Evolutionary conservation across 129 eudicot genomes (phyloP), one percentile per base, ranked within the genome.

Genomic region (Arctium lappa): DNA sequence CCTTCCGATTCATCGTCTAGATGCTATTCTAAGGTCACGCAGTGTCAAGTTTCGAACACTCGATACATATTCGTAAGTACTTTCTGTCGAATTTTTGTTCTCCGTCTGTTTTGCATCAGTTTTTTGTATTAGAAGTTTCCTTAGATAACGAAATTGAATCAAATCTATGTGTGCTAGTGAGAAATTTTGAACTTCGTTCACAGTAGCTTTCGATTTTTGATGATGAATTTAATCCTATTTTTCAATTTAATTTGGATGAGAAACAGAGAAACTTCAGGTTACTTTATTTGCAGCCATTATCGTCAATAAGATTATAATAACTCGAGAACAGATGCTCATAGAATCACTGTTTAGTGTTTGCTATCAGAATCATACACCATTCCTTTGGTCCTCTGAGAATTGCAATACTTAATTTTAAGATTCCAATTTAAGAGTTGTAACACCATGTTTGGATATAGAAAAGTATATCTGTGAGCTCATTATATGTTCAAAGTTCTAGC

Each of bases 51-150:
- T 13, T 71, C 75, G 1, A 50, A 71, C 29, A 13, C 44, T 16
- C 16, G 44, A 71, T 34, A 34, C 48, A 9, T 72, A 12, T 72
- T 72, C 75, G 75, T 72, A 72, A 72, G 75, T 72, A 72, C 30
- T 72, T 72, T 0, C 75, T 71, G 2, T 1, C 10, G 75, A 72
- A 18, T 27, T 30, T 30, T 30, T 34, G n/a, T 71, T 16, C 3
- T 32, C 6, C 8, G 1, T 69, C 37, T 31, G 7, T 30, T 30
- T 71, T 38, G 44, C n/a, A 53, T 13, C 15, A 16, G 27, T 22
- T 22, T 22, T 22, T 22, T 22, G 73, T 69, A 29, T 37, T 5
- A 1, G 13, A 36, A 15, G 2, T 30, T 16, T 72, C 13, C 69
- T 63, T 63, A 8, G 18, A 18, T 18, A 48, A n/a, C 74, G 74